A percentile compares a stretch with the other conserved stretches of the same genome.
Conservation (phyloP, 495 filamentous ascomycete species). For the Trichoderma virens region DNA sequence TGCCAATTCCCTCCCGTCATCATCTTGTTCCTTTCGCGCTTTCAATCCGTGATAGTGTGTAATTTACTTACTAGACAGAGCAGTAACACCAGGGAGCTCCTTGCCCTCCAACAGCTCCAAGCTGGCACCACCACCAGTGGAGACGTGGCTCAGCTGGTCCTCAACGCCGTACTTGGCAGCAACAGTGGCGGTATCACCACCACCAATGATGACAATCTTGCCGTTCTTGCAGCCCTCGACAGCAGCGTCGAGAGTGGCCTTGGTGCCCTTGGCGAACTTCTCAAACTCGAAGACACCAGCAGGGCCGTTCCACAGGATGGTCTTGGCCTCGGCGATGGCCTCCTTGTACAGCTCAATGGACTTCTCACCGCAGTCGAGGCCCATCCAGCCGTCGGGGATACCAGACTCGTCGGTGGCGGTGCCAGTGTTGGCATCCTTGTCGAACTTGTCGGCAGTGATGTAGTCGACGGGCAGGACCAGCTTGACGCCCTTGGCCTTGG, state of each 20-base stretch:
- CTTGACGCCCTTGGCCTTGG: conserved; percentile 91
- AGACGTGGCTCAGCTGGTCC: conserved; percentile 95
- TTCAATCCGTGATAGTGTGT: conserved; percentile 10
- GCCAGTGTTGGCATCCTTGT: conserved; percentile 70
- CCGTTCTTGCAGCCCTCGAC: conserved; percentile 70
- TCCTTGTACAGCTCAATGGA: conserved; percentile 75
- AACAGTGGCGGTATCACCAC: conserved; percentile 95
- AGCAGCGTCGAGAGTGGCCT: conserved; percentile 78
- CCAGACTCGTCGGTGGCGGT: conserved; percentile 79
- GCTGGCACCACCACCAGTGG: conserved; percentile 91
- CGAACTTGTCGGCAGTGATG: conserved; percentile 92
- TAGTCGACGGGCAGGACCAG: conserved; percentile 92
- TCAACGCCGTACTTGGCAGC: conserved; percentile 95
- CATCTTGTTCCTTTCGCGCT: conserved; percentile 4
- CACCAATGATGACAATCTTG: conserved; percentile 95
- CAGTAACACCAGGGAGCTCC: conserved; percentile 86
- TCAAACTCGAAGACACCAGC: conserved; percentile 97
- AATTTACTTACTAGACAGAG: conserved; percentile 72
- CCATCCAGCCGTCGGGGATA: conserved; percentile 96
- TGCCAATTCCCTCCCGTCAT: conserved; percentile 11
- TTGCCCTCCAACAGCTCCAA: conserved; percentile 97
- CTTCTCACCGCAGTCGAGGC: conserved; percentile 88
- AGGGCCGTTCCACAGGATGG: conserved; percentile 98
- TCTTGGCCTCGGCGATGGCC: conserved; percentile 80
- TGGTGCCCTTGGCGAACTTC: conserved; percentile 83